Percentiles rank a stretch among this genome's conserved stretches.
These are phyloP conservation scores for Nemania abortiva DNA, from an alignment of 2,329 filamentous ascomycete genomes.

Conservation along the genomic window DNA sequence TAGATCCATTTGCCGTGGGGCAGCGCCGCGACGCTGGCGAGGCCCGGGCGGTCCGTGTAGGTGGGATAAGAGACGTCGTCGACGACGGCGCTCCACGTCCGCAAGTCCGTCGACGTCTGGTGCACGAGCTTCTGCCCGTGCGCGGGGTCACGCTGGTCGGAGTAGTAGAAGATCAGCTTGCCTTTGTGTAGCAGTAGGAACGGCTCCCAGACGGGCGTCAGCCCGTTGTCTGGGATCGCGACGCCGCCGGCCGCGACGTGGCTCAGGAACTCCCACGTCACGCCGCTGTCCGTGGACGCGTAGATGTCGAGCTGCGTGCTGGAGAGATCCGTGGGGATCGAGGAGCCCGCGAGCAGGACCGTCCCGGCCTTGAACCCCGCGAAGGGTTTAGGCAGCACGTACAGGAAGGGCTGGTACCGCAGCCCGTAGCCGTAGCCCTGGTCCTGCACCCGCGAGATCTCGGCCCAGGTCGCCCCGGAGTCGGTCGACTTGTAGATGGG, in stretches of 20 bases:
- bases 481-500: conserved; percentile 67
- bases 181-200: conserved; percentile 71
- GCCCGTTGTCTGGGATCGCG: conserved; percentile 71
- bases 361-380: conserved; percentile 72
- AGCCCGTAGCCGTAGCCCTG: conserved; percentile 73
- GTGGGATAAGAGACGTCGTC: conserved; percentile 70
- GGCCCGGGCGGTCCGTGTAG: conserved; percentile 51
- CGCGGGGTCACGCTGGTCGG: conserved; percentile 72
- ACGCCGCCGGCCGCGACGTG: conserved; percentile 73
- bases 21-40: conserved; percentile 66
- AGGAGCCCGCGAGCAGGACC: conserved; percentile 71
- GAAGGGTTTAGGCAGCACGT: conserved; percentile 69
- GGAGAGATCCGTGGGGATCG: conserved; percentile 69
- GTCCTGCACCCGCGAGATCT: conserved; percentile 73
- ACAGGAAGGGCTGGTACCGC: conserved; percentile 77
- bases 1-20: conserved; percentile 72
- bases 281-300: conserved; percentile 70
- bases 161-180: conserved; percentile 75
- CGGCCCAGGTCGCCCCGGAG: conserved; percentile 69
- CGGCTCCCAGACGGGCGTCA: conserved; percentile 80
- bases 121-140: conserved; percentile 78
- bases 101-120: conserved; percentile 70
- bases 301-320: conserved; percentile 77
- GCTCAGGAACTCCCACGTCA: conserved; percentile 75
- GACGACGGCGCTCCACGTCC: conserved; percentile 69